Evolutionary conservation across 75 land plant genomes (phyloP), one percentile per base, ranked within the genome.

Genomic region (Isoetes taiwanensis): DNA sequence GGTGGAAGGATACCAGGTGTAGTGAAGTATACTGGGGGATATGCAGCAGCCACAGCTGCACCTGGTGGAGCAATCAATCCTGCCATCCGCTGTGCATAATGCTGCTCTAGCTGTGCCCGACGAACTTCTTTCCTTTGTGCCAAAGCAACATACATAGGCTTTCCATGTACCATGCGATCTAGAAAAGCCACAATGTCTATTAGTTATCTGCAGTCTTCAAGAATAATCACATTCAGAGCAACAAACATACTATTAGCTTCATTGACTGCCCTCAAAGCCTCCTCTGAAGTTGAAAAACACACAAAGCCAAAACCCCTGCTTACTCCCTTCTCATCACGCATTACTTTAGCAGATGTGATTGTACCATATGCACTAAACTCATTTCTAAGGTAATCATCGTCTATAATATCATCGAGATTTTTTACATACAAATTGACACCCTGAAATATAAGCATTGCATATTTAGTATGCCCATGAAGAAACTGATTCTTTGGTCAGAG

Each of bases 241-340:
- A 27, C 19, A 14, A 56, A 56, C 8, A 41, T 72, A 82, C 85
- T 75, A 66, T 71, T 62, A 17, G 68, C 53, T 1, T 72, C 69
- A 50, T 11, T 42, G 23, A 79, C 63, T 54, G 80, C 87, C 67
- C 79, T 73, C 24, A 54, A 52, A 24, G 87, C 87, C 59, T 83
- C 84, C 28, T 80, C 83, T 2, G 84, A 72, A 34, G 52, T 69
- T 50, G 74, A 43, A 50, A 77, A 83, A 58, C 87, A 80, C 21
- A 83, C 80, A 74, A 83, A 83, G 28, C 84, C 87, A 71, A 80
- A 83, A 9, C 87, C 87, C 38, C 39, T 80, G 32, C 80, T 80
- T 2, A 66, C 53, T 27, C 84, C 87, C 54, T 72, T 79, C 8
- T 77, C 80, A 66, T 76, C 71, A 5, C 66, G 59, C 87, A 80